A percentile compares a stretch with the other conserved stretches of the same genome.
phyloP scores from a whole-genome alignment of 441 rosid species.

The Syzygium syzygioides region DNA sequence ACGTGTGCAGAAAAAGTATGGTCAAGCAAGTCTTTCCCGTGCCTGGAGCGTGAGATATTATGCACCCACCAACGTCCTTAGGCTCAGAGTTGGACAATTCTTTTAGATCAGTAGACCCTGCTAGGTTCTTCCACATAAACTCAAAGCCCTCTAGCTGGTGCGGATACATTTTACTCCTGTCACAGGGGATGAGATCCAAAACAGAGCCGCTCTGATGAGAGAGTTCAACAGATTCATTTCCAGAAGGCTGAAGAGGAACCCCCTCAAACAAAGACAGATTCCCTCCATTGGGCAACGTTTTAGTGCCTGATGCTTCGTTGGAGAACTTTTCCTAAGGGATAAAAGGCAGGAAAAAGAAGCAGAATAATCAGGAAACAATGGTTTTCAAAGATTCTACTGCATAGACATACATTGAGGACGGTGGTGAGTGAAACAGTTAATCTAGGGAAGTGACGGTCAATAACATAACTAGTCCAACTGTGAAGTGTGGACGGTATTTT shows the following conservation, averaged over 20 bases:
- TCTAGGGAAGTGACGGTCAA: background rate
- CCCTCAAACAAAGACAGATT: background rate
- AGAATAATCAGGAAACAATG: background rate
- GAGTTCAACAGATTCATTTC: background rate
- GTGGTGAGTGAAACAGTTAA: background rate
- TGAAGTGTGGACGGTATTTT: constrained; percentile 1
- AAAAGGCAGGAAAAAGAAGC: background rate
- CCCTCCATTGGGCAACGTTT: background rate
- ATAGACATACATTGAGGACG: background rate
- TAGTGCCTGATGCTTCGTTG: background rate
- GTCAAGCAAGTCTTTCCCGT: constrained; percentile 78
- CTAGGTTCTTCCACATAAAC: constrained; percentile 69
- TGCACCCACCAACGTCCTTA: constrained; percentile 43
- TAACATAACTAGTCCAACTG: background rate
- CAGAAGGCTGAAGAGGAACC: background rate
- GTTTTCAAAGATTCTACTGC: background rate
- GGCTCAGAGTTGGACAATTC: constrained; percentile 28
- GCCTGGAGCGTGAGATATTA: constrained; percentile 84
- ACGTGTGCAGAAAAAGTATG: constrained; percentile 54
- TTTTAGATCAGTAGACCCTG: constrained; percentile 40
- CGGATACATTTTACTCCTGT: constrained; percentile 33
- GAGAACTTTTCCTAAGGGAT: background rate
- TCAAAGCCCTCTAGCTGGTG: constrained; percentile 77
- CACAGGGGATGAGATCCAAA: constrained; percentile 64
- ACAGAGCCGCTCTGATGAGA: constrained; percentile 13